Percentiles rank a stretch among this genome's conserved stretches.
phyloP scores from a whole-genome alignment of 371 early-diverging fungal species.

The Mucor irregularis region DNA sequence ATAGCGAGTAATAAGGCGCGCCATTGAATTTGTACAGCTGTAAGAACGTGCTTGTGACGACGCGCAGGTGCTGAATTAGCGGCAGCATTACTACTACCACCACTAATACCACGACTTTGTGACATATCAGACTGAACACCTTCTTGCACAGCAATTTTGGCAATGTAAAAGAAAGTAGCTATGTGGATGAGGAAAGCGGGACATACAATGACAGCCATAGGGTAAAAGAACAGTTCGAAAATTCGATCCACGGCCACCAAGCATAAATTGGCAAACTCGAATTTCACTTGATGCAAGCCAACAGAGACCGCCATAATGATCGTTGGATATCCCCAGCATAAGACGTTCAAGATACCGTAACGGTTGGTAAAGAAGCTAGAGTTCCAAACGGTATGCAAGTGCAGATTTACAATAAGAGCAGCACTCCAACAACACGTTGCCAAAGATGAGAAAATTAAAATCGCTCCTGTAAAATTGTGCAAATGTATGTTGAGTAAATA shows the following conservation, averaged over 20 bases:
- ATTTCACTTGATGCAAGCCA: conserved; percentile 52
- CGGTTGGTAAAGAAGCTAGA: conserved; percentile 57
- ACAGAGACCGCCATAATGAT: conserved; percentile 52
- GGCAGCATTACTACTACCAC: conserved; percentile 22
- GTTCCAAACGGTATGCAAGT: conserved; percentile 70
- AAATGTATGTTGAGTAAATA: background rate
- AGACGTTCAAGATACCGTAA: conserved; percentile 48
- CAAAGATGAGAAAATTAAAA: conserved; percentile 57
- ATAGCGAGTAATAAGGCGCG: conserved; percentile 63
- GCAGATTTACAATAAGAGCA: conserved; percentile 64
- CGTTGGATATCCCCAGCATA: conserved; percentile 65
- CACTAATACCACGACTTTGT: no score
- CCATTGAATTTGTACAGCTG: conserved; percentile 70
- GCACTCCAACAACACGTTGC: conserved; percentile 63
- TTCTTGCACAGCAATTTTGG: conserved; percentile 50
- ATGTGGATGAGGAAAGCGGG: conserved; percentile 61
- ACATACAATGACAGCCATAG: conserved; percentile 59
- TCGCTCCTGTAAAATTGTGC: conserved; percentile 34
- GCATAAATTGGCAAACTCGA: conserved; percentile 64
- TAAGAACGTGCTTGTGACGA: conserved; percentile 56
- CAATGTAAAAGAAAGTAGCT: conserved; percentile 65
- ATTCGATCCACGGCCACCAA: conserved; percentile 52
- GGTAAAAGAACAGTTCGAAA: conserved; percentile 60
- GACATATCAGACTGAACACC: conserved; percentile 54
- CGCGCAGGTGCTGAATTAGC: conserved; percentile 38